Percentiles rank a stretch among this genome's conserved stretches.
phyloP scores from a whole-genome alignment of 164 flowering plant genomes.

The Liriodendron chinense region DNA sequence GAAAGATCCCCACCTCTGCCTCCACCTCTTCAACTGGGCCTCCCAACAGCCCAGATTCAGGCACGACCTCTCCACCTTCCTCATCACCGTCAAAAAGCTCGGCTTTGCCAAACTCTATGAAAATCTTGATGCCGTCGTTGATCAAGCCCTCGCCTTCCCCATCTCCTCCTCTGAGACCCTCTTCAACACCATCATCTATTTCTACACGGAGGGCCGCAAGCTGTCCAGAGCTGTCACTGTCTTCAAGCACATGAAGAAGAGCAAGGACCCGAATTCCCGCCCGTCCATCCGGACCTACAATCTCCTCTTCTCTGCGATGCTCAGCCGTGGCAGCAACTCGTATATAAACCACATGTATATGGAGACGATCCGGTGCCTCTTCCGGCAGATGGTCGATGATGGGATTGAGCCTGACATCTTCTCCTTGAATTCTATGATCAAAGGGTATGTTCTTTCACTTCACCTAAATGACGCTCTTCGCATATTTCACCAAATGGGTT shows the following conservation, averaged over 20 bases:
- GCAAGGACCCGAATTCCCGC: constrained; percentile 42
- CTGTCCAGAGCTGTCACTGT: constrained; percentile 62
- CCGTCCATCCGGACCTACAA: constrained; percentile 75
- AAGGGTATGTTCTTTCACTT: constrained; percentile 78
- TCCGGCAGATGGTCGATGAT: constrained; percentile 79
- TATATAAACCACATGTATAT: constrained; percentile 74
- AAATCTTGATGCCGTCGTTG: constrained; percentile 73
- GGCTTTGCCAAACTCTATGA: constrained; percentile 64
- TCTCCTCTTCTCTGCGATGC: constrained; percentile 61
- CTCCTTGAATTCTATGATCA: constrained; percentile 76
- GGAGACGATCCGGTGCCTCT: constrained; percentile 69
- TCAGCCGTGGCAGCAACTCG: constrained; percentile 64
- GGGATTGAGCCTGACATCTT: constrained; percentile 83
- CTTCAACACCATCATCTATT: constrained; percentile 70
- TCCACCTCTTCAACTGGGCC: constrained; percentile 82
- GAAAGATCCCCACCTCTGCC: constrained; percentile 63
- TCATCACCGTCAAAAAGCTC: constrained; percentile 65
- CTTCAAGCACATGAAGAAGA: constrained; percentile 67
- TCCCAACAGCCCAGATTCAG: constrained; percentile 74
- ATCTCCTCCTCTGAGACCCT: constrained; percentile 57
- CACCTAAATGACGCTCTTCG: constrained; percentile 87
- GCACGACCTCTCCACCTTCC: constrained; percentile 58
- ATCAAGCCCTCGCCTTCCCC: constrained; percentile 67
- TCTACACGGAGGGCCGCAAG: constrained; percentile 62
- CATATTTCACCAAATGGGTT: constrained; percentile 84